Evolutionary conservation across 768 basidiomycete genomes (phyloP), one percentile per base, ranked within the genome.

Genomic region (Russula compacta): DNA sequence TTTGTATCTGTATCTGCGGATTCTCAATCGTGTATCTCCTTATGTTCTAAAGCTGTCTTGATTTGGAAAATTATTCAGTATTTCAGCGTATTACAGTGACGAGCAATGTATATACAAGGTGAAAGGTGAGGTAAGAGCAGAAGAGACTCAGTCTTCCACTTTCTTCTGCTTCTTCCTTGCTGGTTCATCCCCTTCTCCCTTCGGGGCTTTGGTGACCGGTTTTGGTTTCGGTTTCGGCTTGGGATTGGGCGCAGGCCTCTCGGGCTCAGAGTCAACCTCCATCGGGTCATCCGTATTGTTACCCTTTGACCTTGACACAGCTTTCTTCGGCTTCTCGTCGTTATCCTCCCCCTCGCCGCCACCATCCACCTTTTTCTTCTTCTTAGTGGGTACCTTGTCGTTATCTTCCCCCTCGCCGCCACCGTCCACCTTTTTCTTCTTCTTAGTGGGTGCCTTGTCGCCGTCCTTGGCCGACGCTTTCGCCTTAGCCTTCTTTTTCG

Each of bases 161-260:
- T 78, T 85, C 76, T 88, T 91, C 59, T 73, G 71, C 72, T 92
- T 92, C 76, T 92, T 92, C 75, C 85, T 88, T 3, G 80, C 83
- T 12, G 85, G 88, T 57, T 76, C 78, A 15, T 76, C 76, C 40
- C 76, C 76, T 12, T 72, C 76, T 3, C 69, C 69, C 62, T 76
- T 76, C 19, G 60, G 11, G 61, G 75, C 67, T 69, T 83, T 79
- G 6, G 73, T 66, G 59, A 73, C 74, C 11, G 78, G 66, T 62
- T 77, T 80, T 0, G 77, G 71, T 64, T 79, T 79, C 3, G 80
- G 74, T 61, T 73, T 74, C 1, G 71, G 67, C 56, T 69, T 60
- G 38, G 71, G 67, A 53, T 69, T 60, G 38, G 60, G 54, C 35
- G 51, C 44, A 15, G 56, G 40, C 49, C 62, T 58, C 50, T 64